Evolutionary conservation across 352 stramenopile genomes (phyloP), one percentile per base, ranked within the genome.

Genomic region (Thraustochytrium sp.): DNA sequence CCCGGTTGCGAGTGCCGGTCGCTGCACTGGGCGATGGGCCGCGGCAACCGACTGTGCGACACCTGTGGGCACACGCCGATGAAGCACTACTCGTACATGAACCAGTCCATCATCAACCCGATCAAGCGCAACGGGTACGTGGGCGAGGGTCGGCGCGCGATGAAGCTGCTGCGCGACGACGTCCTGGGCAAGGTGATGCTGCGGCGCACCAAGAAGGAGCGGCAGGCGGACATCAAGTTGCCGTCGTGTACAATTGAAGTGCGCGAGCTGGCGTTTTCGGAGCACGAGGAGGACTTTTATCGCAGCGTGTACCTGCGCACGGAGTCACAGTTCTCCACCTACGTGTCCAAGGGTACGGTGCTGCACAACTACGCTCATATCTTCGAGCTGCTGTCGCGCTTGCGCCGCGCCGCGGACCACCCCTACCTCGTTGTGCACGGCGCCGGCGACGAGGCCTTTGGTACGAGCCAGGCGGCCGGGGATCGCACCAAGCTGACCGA

Each of bases 281-380:
- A 95, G 83, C 90, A 92, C 40, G 93, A 97, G 87, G 94, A 98
- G 82, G 97, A 99, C 87, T 99, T 99, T 85, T 99, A 99, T 87
- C 92, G 98, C 86, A 95, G 96, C 0, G 86, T 96, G 51, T 99
- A 99, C 89, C 99, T 94, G 2, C 94, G 99, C 84, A 98, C 92
- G 44, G 92, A 97, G 88, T 93, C 94, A 16, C 93, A 97, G 82
- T 99, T 99, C 87, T 94, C 99, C 89, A 97, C 97, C 11, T 99
- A 99, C 86, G 94, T 99, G 31, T 92, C 94, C 44, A 92, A 91
- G 23, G 97, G 97, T 18, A 99, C 96, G 65, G 86, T 99, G 29
- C 88, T 99, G n/a, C 98, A 99, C 91, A 99, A 99, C 87, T 99
- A 99, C 86, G 96, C 96, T 13, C 95, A 99, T 91, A 94, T 99